These are phyloP conservation scores for Musa balbisiana DNA, from an alignment of 202 grass and related monocot genomes.

Conservation along the genomic window DNA sequence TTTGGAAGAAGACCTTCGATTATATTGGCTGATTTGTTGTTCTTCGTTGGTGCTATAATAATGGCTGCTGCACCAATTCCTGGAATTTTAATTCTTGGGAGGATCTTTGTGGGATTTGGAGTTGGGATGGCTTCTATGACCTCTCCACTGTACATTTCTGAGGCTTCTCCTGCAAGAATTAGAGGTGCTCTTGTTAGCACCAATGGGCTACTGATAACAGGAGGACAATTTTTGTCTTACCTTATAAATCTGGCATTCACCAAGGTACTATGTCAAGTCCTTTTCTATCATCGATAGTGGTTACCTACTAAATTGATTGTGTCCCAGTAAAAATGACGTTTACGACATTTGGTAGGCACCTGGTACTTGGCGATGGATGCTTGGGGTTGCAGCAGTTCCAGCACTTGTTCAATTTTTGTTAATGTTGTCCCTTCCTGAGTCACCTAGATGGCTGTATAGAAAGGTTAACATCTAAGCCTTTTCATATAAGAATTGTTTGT, in stretches of 20 bases:
- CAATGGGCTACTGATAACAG: conserved; percentile 86
- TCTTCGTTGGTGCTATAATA: conserved; percentile 59
- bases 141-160: conserved; percentile 88
- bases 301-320: too few species aligned
- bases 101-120: conserved; percentile 83
- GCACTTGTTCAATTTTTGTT: conserved; percentile 73
- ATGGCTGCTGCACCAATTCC: conserved; percentile 74
- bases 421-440: conserved; percentile 86
- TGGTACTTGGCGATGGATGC: conserved; percentile 98
- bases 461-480: conserved; percentile 36
- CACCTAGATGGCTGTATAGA: conserved; percentile 90
- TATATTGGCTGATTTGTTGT: conserved; percentile 66
- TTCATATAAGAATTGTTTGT: neutral
- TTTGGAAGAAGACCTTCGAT: conserved; percentile 81
- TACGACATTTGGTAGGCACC: conserved; percentile 30
- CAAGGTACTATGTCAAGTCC: conserved; percentile 25
- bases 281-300: too few species aligned
- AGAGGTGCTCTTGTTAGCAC: conserved; percentile 86
- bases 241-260: conserved; percentile 96
- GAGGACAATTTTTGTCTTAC: conserved; percentile 87
- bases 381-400: conserved; percentile 79
- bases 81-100: conserved; percentile 68
- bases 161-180: conserved; percentile 88
- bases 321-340: neutral
- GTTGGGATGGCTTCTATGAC: conserved; percentile 99